phyloP scores from a whole-genome alignment of 768 basidiomycete species.

The Mycena crocata region DNA sequence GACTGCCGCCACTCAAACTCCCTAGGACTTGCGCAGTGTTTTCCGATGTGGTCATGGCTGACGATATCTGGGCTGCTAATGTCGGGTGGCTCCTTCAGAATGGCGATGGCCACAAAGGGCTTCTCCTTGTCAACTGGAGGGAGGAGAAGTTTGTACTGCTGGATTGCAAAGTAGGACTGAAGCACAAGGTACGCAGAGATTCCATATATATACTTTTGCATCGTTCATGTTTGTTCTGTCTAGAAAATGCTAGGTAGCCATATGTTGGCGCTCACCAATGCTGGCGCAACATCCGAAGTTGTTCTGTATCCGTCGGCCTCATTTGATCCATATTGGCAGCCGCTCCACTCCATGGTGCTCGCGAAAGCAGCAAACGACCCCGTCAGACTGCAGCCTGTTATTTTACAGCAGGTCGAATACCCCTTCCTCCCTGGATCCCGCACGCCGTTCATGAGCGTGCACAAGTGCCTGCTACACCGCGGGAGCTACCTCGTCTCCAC shows the following conservation, averaged over 20 bases:
- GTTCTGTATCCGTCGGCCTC: slow-evolving; percentile 1
- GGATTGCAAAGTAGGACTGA: neutral
- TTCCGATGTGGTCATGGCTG: slow-evolving; percentile 8
- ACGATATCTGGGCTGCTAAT: slow-evolving; percentile 12
- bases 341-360: neutral
- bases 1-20: neutral
- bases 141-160: slow-evolving; percentile 10
- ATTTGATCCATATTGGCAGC: slow-evolving; percentile 4
- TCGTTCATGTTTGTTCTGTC: slow-evolving; percentile 3
- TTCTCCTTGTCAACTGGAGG: slow-evolving; percentile 13
- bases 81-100: neutral
- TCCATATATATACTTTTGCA: slow-evolving; percentile 2
- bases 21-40: neutral
- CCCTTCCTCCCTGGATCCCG: slow-evolving; percentile 6
- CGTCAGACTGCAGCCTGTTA: neutral
- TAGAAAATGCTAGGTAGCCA: slow-evolving; percentile 8
- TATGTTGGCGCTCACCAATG: slow-evolving; percentile 1
- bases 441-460: slow-evolving; percentile 14
- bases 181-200: slow-evolving; percentile 3
- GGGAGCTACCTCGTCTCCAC: slow-evolving; percentile 18
- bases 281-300: neutral
- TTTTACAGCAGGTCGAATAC: slow-evolving; percentile 10
- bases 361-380: neutral
- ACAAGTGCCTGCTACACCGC: slow-evolving; percentile 1
- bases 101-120: neutral